Base-by-base conservation (phyloP, 2,329 filamentous ascomycete species). In the Bipolaris victoriae region DNA sequence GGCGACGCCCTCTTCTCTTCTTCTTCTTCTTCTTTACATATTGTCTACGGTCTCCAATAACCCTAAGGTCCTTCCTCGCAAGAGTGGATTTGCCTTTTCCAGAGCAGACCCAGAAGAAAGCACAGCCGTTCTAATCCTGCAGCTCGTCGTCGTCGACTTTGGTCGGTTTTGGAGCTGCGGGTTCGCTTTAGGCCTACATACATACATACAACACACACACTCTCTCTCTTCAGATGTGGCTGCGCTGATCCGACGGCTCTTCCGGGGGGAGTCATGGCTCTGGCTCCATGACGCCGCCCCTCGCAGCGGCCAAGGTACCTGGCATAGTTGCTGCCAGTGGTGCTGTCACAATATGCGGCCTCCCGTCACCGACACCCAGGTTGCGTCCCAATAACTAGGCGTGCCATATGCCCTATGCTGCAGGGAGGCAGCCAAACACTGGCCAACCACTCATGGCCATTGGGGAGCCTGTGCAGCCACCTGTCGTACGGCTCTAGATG, bases 161-260 rank as follows among this genome's bases (percentile, higher is more conserved):
- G 61, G 71, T 70, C 63, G 66, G 63, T 72, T 65, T 75, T 61
- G 71, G 73, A 69, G 68, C 68, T 71, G 62, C 64, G 69, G 74
- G 69, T 76, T 76, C 74, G 74, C 74, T 76, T 76, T 75, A 74
- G 70, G 74, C 73, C 71, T 64, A 76, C 72, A 76, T 72, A 51
- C 46, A 7, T 10, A 10, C 26, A 3, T 16, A 10, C 20, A 20
- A 20, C 20, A 20, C 20, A 20, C 20, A 20, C 20, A 20, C 20
- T 20, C 20, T 20, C 20, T 33, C 15, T 31, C 33, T 37, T 20
- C 45, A 16, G 11, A 9, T 20, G 16, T 24, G 7, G 33, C 45
- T 33, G 13, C 22, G 22, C 48, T 41, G 49, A 15, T 37, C 31
- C 39, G 49, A 33, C 31, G 41, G 20, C 33, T 11, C 4, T 31